Base-by-base conservation (phyloP, 306 rosid genomes). In the Arachis hypogaea region DNA sequence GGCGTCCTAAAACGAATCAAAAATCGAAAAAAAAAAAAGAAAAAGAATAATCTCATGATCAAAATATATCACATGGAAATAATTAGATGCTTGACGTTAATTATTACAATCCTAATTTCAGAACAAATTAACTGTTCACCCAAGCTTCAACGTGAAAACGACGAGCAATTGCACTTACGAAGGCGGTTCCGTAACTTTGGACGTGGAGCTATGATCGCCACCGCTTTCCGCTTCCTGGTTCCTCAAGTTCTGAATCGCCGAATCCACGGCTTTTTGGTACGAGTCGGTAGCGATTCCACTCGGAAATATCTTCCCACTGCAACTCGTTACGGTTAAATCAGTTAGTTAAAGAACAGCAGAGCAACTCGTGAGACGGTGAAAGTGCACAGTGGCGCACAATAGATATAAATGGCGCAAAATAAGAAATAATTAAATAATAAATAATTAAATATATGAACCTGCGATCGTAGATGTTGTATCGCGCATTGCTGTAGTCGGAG, bases 401-500 rank as follows among this genome's bases (percentile, higher is more conserved):
- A 49, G 7, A 49, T 30, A 61, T 6, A 8, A n/a, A 28, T 0
- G 33, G 3, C 3, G 5, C 14, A 30, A 45, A 30, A 30, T 7
- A 7, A 11, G 45, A 63, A 52, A 74, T 43, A 40, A 11, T 41
- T 56, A 14, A 64, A 30, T 7, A 4, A 11, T 33, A 63, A 52
- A 74, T 43, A 40, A 11, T 41, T 56, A 14, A 64, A 1, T 22
- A 22, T 22, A 22, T 63, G 33, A 64, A 56, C 98, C 97, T 91
- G 60, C 83, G 86, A 69, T 94, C 98, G 50, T 94, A 94, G 78
- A 94, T 94, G 69, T 94, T 94, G 56, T 80, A 91, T 75, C 93
- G 89, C 52, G 97, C 96, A 89, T 89, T 88, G 85, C 92, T 91
- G 76, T 94, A 94, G 77, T 94, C 98, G 49, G 98, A 94, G 81